phyloP scores from a whole-genome alignment of 371 early-diverging fungal genomes.

The Capillidium rhysosporum region DNA sequence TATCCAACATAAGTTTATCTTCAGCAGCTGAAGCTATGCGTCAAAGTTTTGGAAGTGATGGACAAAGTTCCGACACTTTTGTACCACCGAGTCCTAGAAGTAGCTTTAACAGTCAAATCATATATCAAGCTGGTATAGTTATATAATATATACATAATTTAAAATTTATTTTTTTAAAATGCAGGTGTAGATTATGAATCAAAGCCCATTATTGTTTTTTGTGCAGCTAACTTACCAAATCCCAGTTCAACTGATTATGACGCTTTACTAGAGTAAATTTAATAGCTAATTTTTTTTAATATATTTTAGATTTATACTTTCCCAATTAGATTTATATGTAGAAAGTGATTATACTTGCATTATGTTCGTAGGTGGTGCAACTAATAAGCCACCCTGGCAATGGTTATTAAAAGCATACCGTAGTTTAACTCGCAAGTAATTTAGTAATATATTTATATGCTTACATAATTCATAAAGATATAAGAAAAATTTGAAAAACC shows the following conservation, averaged over 20 bases:
- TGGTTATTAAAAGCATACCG: conserved; percentile 76
- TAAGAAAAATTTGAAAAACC: conserved; percentile 77
- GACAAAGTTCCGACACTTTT: too few species aligned
- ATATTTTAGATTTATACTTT: conserved; percentile 18
- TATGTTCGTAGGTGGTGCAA: conserved; percentile 63
- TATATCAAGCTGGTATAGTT: too few species aligned
- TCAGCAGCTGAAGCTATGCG: too few species aligned
- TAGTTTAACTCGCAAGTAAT: conserved; percentile 38
- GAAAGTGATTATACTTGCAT: conserved; percentile 72
- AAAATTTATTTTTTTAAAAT: background rate
- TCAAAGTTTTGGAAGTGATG: too few species aligned
- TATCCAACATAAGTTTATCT: too few species aligned
- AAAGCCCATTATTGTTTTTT: conserved; percentile 57
- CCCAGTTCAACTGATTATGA: conserved; percentile 59
- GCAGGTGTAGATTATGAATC: conserved; percentile 66
- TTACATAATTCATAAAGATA: conserved; percentile 13
- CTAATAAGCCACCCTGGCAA: conserved; percentile 53
- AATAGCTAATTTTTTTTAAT: background rate
- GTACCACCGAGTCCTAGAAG: too few species aligned
- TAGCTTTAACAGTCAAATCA: too few species aligned
- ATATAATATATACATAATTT: too few species aligned
- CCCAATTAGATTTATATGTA: conserved; percentile 42
- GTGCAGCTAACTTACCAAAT: conserved; percentile 61
- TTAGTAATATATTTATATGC: background rate
- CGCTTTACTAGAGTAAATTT: conserved; percentile 36